Evolutionary conservation across 2,329 filamentous ascomycete genomes (phyloP).

Genomic region (Waltergamsia citrina): DNA sequence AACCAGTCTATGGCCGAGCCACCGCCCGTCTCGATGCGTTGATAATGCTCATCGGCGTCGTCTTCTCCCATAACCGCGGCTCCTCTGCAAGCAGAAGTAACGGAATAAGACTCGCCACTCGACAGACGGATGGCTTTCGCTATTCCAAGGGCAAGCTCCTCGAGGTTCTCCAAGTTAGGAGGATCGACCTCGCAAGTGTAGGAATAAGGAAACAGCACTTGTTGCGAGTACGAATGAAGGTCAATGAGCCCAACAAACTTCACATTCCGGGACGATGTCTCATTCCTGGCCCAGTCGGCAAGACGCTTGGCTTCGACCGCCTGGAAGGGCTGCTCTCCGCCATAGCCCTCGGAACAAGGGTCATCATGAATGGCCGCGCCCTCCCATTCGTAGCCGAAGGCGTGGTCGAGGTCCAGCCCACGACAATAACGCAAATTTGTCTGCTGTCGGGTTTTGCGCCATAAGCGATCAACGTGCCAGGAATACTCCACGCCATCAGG

Average conservation of each 20-base stretch:
- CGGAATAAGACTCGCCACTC: conserved; percentile 64
- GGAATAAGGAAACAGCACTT: conserved; percentile 86
- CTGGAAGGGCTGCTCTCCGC: conserved; percentile 75
- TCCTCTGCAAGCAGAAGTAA: conserved; percentile 80
- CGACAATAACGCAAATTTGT: conserved; percentile 76
- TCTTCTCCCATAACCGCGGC: conserved; percentile 36
- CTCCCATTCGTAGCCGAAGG: conserved; percentile 81
- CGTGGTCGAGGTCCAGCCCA: conserved; percentile 82
- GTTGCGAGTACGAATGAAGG: conserved; percentile 90
- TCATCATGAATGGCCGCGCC: conserved; percentile 55
- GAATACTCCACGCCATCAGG: conserved; percentile 92
- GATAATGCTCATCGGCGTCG: conserved; percentile 9
- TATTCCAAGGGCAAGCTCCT: conserved; percentile 81
- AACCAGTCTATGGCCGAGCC: conserved; percentile 93
- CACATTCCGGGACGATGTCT: conserved; percentile 60
- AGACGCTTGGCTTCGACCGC: conserved; percentile 68
- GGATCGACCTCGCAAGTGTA: conserved; percentile 73
- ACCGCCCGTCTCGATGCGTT: conserved; percentile 62
- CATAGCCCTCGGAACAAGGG: conserved; percentile 85
- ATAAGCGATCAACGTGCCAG: conserved; percentile 84
- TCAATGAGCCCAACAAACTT: conserved; percentile 81
- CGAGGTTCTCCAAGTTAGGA: conserved; percentile 81
- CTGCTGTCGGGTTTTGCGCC: conserved; percentile 87
- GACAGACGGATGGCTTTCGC: conserved; percentile 82
- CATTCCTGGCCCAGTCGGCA: conserved; percentile 73